Evolutionary conservation across 352 stramenopile species (phyloP).

Genomic region (Pythium brassicae): DNA sequence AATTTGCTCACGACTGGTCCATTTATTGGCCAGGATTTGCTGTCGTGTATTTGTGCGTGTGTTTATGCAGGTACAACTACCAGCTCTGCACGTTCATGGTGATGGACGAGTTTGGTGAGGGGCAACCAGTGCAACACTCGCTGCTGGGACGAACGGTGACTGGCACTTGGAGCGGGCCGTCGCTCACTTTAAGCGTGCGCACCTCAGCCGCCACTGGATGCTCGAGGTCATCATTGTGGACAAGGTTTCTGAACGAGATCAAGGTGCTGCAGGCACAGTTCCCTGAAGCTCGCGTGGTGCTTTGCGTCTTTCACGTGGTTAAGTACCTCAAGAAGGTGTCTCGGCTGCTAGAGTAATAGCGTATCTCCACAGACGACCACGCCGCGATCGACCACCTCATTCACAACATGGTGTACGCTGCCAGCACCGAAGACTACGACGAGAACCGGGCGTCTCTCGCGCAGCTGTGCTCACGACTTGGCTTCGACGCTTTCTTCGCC

Average conservation of each 20-base stretch:
- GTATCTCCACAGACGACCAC: conserved; percentile 7
- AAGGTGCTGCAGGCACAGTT: conserved; percentile 11
- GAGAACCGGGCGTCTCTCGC: background rate
- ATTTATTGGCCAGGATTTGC: too few relatives aligned
- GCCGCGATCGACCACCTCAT: conserved; percentile 4
- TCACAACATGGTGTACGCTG: conserved; percentile 10
- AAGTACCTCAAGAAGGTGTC: conserved; percentile 14
- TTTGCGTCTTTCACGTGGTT: conserved; percentile 24
- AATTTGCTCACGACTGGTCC: too few relatives aligned
- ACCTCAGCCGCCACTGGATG: conserved; percentile 3
- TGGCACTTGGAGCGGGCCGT: conserved; percentile 17
- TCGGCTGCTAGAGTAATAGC: conserved; percentile 13
- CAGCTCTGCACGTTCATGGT: conserved; percentile 19
- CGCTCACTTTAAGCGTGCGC: conserved; percentile 9
- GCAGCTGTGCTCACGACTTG: background rate
- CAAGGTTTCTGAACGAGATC: conserved; percentile 27
- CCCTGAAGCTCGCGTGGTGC: conserved; percentile 9
- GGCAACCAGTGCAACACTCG: conserved; percentile 13
- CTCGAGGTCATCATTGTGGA: conserved; percentile 21
- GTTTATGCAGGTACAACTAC: conserved; percentile 23
- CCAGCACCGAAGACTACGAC: conserved; percentile 2
- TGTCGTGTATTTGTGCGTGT: too few relatives aligned
- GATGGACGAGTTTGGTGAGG: conserved; percentile 17
- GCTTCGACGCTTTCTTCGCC: background rate
- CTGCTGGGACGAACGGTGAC: conserved; percentile 15